Evolutionary conservation across 2,329 filamentous ascomycete species (phyloP), one percentile per base, ranked within the genome.

Genomic region (Calonectria pteridis): DNA sequence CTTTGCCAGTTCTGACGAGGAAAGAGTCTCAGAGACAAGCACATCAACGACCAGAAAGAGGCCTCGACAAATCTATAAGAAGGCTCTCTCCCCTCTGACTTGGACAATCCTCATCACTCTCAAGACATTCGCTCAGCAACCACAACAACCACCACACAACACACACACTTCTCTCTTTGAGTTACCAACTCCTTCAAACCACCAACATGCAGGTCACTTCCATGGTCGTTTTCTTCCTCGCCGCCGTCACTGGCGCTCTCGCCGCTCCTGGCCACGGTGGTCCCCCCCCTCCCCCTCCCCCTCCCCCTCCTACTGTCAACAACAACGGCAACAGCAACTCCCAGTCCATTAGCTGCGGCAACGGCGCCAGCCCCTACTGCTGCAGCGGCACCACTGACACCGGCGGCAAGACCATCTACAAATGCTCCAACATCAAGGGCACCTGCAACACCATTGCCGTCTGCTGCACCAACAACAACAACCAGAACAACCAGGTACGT

Each of bases 171-270:
- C 55, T 72, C 50, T 67, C 55, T 43, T 68, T 43, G 73, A 67
- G 69, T 14, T 10, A 26, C n/a, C 64, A 62, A 55, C 31, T 16
- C 26, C 55, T 46, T 6, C 55, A 72, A 76, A 76, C 69, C 43
- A n/a, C 31, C 67, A 75, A 77, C 18, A 77, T 77, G 76, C 51
- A 77, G 49, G 49, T 75, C 59, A 29, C 67, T 40, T 20, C 72
- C 68, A 37, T 68, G 13, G 5, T 26, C 59, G 0, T 76, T 43
- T 37, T 58, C 50, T 11, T 77, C 43, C 18, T 75, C 23, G 31
- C 73, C 40, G 40, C 72, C 40, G 71, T 55, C 20, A 58, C 71
- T 1, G 75, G 76, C 50, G 71, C 63, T 11, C 1, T 77, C 14
- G 76, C 76, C 58, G 20, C 75, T 43, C 74, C 75, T 40, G 37